Evolutionary conservation across 192 early-diverging fungal genomes (phyloP), one percentile per base, ranked within the genome.

Genomic region (Entomortierella chlamydospora): DNA sequence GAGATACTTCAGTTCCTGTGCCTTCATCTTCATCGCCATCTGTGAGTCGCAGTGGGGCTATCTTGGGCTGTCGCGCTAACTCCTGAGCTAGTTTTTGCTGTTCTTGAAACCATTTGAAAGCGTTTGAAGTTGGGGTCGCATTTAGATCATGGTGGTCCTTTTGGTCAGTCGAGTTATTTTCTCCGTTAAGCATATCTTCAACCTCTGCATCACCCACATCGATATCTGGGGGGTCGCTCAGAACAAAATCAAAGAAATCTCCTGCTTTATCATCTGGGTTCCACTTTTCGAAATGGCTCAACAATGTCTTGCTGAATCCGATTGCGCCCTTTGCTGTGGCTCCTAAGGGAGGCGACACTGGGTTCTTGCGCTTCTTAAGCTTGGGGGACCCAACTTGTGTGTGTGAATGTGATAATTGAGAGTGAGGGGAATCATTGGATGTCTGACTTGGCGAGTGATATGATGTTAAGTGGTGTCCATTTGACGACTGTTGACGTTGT

Each of bases 141-240:
- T 66, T 70, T 31, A 25, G 20, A 2, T 70, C 62, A 18, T 50
- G 61, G 6, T 33, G n/a, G 8, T 57, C 43, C 20, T 23, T 43
- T 33, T 42, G 8, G n/a, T 26, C 45, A 15, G 55, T n/a, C 37
- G 31, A 11, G 1, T 34, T 50, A n/a, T 33, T 28, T 17, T 29
- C 62, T 10, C 31, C 37, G 6, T 57, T 70, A 12, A 79, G 41
- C 0, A 79, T n/a, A 0, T 51, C 50, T 11, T 79, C 53, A 10
- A 70, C 62, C 30, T 70, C 76, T 7, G 62, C 23, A 12, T 70
- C 68, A 31, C 57, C 76, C 1, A 70, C 56, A 37, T 66, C 63
- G 6, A 61, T 54, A 22, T 79, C 62, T 34, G 76, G 76, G 22
- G 76, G 76, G 20, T 79, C 76, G 39, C 76, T 79, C 50, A 79